Percentiles rank a stretch among this genome's conserved stretches.
Evolutionary conservation across 306 rosid genomes (phyloP).

Genomic region (Inga oerstediana): DNA sequence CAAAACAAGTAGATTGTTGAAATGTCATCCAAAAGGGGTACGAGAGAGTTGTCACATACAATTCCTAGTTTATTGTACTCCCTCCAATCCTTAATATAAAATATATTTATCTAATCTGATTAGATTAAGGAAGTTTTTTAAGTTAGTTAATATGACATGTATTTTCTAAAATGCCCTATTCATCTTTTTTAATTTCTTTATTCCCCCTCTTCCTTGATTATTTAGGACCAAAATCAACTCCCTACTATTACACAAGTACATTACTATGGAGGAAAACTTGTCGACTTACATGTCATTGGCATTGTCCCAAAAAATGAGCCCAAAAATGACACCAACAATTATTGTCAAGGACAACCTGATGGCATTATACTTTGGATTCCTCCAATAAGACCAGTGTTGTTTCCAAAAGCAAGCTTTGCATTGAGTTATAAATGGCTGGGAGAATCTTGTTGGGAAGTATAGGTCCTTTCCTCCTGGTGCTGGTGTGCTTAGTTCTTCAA

Average conservation of each 20-base stretch:
- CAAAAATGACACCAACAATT: constrained; percentile 46
- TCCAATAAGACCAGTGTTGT: constrained; percentile 59
- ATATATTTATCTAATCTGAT: no score
- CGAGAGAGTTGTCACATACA: not conserved
- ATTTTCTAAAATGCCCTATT: no score
- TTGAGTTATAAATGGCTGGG: constrained; percentile 47
- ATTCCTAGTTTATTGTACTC: not conserved
- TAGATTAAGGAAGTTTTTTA: no score
- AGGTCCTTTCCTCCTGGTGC: constrained; percentile 46
- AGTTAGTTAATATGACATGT: no score
- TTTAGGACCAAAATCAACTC: no score
- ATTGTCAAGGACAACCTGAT: constrained; percentile 41
- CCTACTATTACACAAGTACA: not conserved
- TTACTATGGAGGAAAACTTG: constrained; percentile 15
- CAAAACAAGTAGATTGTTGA: not conserved
- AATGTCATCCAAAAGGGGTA: not conserved
- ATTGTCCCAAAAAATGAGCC: constrained; percentile 51
- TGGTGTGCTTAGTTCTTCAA: constrained; percentile 54
- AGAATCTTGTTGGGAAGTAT: constrained; percentile 46
- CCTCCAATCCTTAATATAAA: no score
- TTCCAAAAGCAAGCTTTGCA: constrained; percentile 58
- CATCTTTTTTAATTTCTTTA: no score
- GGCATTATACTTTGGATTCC: constrained; percentile 50
- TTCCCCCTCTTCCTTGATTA: no score
- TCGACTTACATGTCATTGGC: constrained; percentile 47